Base-by-base conservation (phyloP, 768 basidiomycete genomes). In the Jaapia argillacea region DNA sequence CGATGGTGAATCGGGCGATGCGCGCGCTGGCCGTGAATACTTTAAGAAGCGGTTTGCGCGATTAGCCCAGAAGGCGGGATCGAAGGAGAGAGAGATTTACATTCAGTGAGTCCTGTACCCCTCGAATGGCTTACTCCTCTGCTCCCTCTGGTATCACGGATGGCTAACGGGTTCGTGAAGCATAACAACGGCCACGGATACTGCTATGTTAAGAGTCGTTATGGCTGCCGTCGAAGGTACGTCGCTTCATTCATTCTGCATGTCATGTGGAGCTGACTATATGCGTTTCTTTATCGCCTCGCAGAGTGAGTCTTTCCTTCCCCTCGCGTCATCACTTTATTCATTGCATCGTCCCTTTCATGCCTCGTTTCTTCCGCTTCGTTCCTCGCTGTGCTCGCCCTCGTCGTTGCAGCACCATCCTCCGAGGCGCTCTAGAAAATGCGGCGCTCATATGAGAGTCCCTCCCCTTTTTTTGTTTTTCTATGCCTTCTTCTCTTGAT, bases 211-310 rank as follows among this genome's bases (percentile, higher is more conserved):
- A 40, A 71, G 85, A 53, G 87, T 93, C 16, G 87, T 97, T 13
- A 94, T 94, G 92, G 86, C 87, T 49, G 91, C 92, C 48, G 89
- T 92, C 41, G 86, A 91, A 91, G 89, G 88, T 88, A 49, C 53
- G 78, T 69, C 16, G 21, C 36, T 42, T 18, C 39, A n/a, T 25
- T 40, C 18, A 37, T 7, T 31, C 39, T 36, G 23, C 24, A 48
- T 44, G 40, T 27, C 6, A 28, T 36, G 47, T 21, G 22, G 42
- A 41, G 18, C 46, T 47, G 16, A 49, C 44, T 35, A 43, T 49
- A 41, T 27, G 48, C 48, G 46, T 35, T 42, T 47, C 21, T 45
- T 45, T 54, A 53, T 36, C 45, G 49, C 23, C 28, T 33, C 28
- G 33, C 52, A 85, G 82, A 84, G 83, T 86, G 72, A 85, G 81